Evolutionary conservation across 2,329 filamentous ascomycete species (phyloP), one percentile per base, ranked within the genome.

Genomic region (Talaromyces sp.): DNA sequence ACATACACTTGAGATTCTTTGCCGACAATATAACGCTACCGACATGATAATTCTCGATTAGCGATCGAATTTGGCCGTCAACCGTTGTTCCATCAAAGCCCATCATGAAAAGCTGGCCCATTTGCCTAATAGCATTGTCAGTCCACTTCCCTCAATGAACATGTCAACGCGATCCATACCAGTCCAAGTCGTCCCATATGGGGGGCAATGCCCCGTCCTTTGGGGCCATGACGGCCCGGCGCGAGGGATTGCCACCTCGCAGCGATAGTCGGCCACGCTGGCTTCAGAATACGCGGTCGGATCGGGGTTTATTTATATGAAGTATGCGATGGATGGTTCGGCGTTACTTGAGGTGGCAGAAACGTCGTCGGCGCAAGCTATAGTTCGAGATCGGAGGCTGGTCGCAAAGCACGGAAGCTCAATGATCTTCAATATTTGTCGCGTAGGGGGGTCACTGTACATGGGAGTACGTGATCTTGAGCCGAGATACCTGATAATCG

Each of bases 21-120:
- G 86, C 86, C 48, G 84, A 86, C 60, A 88, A 74, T 79, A 85
- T 72, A 71, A 98, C 90, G 59, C 92, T 95, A 62, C 95, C 95
- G 55, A 99, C 83, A 74, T 98, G 90, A 74, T 87, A 83, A 67
- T 87, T 79, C 69, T 86, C 82, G 68, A 88, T 88, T 48, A 88
- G 80, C 54, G 81, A 81, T 67, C 81, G 82, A 69, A 88, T 87
- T 73, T 87, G 83, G 58, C 84, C 83, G 67, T 84, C 86, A 62
- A 88, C 83, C 48, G 81, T 79, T 48, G 84, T 86, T 56, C 86
- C 86, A 78, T 88, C 86, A 71, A 88, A 88, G 71, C 86, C 86
- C 84, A 88, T 87, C 82, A 86, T 85, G 75, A 86, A 85, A 68
- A 86, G 76, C 78, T 85, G 83, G 68, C 83, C 83, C 74, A 81